Conservation (phyloP, 2,329 filamentous ascomycete genomes). For the Alternaria ethzedia region DNA sequence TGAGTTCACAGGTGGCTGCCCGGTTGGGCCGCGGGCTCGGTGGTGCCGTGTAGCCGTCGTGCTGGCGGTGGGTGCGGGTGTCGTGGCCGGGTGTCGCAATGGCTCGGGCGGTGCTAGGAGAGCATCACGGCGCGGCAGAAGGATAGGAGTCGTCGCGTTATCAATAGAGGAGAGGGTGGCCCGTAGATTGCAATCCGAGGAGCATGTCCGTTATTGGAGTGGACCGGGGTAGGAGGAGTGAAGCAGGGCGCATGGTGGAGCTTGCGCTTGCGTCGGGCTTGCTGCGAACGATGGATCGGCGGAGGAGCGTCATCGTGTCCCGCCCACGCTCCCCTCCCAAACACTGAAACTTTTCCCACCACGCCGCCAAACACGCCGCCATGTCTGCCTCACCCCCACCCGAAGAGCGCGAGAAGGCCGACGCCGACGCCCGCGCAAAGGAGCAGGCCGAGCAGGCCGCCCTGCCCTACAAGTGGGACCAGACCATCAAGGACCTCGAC, state of each 20-base stretch:
- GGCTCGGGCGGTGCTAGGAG: constrained; percentile 30
- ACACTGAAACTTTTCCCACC: constrained; percentile 10
- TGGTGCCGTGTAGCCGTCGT: constrained; percentile 6
- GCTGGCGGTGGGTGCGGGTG: constrained; percentile 9
- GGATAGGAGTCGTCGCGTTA: constrained; percentile 25
- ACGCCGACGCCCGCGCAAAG: constrained; percentile 68
- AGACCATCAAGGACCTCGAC: constrained; percentile 89
- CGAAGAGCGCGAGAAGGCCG: constrained; percentile 61
- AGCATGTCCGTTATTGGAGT: constrained; percentile 21
- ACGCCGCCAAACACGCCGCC: constrained; percentile 13
- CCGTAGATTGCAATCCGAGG: constrained; percentile 19
- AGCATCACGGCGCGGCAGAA: constrained; percentile 32
- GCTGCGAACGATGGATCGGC: constrained; percentile 24
- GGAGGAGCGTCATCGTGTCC: constrained; percentile 14
- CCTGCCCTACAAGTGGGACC: constrained; percentile 96
- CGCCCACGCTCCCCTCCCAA: constrained; percentile 15
- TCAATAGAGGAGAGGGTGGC: constrained; percentile 19
- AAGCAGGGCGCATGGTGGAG: constrained; percentile 25
- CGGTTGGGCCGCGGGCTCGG: constrained; percentile 21
- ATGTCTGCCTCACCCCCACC: constrained; percentile 57
- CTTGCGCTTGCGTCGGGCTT: constrained; percentile 5
- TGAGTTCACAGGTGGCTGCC: constrained; percentile 46
- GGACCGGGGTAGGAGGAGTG: constrained; percentile 19
- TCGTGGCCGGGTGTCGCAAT: constrained; percentile 18
- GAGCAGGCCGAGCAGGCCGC: constrained; percentile 87